These are phyloP conservation scores for Caryopteris hybrid DNA, from an alignment of 305 asterid genomes.

Conservation along the genomic window DNA sequence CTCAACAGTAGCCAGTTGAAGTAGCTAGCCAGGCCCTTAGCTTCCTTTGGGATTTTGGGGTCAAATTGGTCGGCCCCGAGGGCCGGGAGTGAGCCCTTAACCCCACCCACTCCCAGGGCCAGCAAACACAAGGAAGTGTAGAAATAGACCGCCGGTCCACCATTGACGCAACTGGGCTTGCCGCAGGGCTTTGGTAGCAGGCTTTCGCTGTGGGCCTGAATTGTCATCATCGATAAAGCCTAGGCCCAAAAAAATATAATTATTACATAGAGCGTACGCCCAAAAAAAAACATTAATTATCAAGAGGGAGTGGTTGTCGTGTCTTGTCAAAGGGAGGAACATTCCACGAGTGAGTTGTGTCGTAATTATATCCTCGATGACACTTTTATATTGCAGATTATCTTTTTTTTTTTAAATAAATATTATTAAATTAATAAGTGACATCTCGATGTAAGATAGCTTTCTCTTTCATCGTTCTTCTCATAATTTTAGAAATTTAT, in stretches of 20 bases:
- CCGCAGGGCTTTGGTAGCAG: slow-evolving; percentile 48
- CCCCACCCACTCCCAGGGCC: slow-evolving; percentile 53
- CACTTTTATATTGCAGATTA: background rate
- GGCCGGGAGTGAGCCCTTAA: slow-evolving; percentile 48
- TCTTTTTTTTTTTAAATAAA: background rate
- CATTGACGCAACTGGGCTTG: slow-evolving; percentile 35
- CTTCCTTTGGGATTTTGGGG: slow-evolving; percentile 32
- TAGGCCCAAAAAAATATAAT: background rate
- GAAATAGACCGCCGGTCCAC: slow-evolving; percentile 42
- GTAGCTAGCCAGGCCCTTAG: slow-evolving; percentile 51
- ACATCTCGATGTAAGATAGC: background rate
- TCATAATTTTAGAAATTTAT: too few species aligned
- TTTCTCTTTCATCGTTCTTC: too few species aligned
- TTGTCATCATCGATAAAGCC: slow-evolving; percentile 59
- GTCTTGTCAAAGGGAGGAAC: slow-evolving; percentile 23
- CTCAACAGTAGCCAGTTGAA: slow-evolving; percentile 54
- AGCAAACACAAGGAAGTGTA: slow-evolving; percentile 37
- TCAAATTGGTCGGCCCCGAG: slow-evolving; percentile 64
- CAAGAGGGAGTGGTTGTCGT: slow-evolving; percentile 20
- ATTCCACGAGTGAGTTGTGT: slow-evolving; percentile 23
- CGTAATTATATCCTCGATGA: background rate
- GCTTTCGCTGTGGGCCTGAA: slow-evolving; percentile 41
- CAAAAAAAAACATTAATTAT: too few species aligned
- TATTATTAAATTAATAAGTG: too few species aligned
- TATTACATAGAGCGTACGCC: too few species aligned